Evolutionary conservation across 441 rosid genomes (phyloP).

Genomic region (Croton setiger): DNA sequence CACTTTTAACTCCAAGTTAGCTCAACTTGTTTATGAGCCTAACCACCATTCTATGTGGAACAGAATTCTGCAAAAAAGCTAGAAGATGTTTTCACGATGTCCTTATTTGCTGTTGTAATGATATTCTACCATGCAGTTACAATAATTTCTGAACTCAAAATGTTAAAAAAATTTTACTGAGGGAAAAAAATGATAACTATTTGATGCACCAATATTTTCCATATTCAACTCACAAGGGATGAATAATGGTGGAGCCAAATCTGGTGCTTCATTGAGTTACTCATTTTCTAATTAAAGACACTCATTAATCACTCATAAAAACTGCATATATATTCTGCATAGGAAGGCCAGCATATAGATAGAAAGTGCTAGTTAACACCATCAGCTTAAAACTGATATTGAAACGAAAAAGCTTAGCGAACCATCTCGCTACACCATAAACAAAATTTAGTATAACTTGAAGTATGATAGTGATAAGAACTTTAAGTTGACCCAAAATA

Average conservation of each 20-base stretch:
- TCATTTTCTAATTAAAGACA: background rate
- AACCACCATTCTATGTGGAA: background rate
- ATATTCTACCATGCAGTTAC: background rate
- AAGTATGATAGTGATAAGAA: background rate
- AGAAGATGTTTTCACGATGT: background rate
- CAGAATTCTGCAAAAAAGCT: background rate
- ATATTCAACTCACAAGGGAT: background rate
- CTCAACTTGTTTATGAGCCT: background rate
- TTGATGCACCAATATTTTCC: background rate
- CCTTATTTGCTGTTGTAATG: background rate
- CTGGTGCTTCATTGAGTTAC: background rate
- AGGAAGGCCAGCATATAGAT: background rate
- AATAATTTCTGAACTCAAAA: background rate
- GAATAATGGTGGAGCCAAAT: background rate
- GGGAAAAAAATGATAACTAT: background rate
- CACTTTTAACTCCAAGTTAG: background rate
- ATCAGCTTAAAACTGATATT: slow-evolving; percentile 2
- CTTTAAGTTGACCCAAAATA: background rate
- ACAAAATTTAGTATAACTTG: background rate
- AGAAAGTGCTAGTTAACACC: background rate
- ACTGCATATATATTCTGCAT: background rate
- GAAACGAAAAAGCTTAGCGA: background rate
- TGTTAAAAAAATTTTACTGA: too few species aligned
- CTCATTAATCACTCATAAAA: background rate
- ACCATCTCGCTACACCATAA: too few species aligned